phyloP scores from a whole-genome alignment of 805 yeast genomes.

The Spathaspora sp. region DNA sequence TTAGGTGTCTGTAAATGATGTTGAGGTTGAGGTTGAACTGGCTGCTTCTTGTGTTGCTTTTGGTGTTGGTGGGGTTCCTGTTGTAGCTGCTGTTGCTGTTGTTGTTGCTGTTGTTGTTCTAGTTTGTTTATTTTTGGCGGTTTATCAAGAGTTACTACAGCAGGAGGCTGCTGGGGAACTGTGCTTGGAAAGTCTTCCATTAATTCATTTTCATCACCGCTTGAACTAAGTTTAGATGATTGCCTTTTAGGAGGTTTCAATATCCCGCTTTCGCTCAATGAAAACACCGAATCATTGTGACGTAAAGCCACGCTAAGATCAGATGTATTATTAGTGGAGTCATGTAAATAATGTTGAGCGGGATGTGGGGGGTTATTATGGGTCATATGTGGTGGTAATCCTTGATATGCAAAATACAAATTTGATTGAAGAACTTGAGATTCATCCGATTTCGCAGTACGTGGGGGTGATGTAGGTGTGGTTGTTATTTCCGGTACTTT shows the following conservation, averaged over 20 bases:
- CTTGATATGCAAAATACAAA: constrained; percentile 57
- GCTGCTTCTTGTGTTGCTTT: background rate
- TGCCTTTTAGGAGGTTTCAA: constrained; percentile 19
- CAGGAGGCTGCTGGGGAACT: background rate
- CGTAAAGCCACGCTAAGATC: constrained; percentile 33
- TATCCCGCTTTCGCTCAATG: constrained; percentile 18
- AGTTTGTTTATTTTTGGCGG: background rate
- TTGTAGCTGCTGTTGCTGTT: background rate
- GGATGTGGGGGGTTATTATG: constrained; percentile 1
- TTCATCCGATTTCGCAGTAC: background rate
- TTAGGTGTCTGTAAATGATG: background rate
- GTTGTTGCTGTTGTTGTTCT: background rate
- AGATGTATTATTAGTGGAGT: constrained; percentile 8
- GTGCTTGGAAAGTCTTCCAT: background rate
- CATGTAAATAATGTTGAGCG: constrained; percentile 4
- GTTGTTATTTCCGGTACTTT: background rate
- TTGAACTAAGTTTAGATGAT: constrained; percentile 2
- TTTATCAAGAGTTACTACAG: background rate
- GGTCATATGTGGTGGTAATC: constrained; percentile 50
- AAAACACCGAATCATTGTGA: constrained; percentile 34
- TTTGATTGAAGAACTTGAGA: constrained; percentile 28
- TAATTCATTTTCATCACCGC: background rate
- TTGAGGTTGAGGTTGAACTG: background rate
- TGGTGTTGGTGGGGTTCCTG: background rate
- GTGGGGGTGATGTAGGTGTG: background rate